Base-by-base conservation (phyloP, 306 rosid genomes). In the Rosa lucieae region DNA sequence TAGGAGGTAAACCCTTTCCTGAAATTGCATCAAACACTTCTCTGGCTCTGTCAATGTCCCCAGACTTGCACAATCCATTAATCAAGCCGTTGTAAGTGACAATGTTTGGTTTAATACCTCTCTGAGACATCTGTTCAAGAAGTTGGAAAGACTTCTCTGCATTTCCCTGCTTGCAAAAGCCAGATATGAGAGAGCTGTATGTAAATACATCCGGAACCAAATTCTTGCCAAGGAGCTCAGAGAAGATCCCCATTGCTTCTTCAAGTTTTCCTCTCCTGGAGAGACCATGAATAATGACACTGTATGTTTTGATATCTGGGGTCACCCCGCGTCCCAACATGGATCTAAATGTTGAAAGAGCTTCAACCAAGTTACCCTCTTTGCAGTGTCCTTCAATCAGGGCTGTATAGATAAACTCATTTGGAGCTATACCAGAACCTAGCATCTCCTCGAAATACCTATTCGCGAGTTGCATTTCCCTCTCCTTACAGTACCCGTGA, bases 11-110 rank as follows among this genome's bases (percentile, higher is more conserved):
- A 76, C 82, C 86, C 63, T 83, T 88, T 74, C 53, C 78, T 32
- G 69, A n/a, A 72, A 88, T 83, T 63, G 78, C 84, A 66, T 83
- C 72, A 76, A 85, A 83, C 23, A 81, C 21, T 67, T 79, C 81
- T 70, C 72, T 81, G 40, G 89, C 89, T 66, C 74, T 83, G 70
- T 69, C 84, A 53, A 83, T 61, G 61, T 83, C 84, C 51, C 89
- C 91, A 29, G 73, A 70, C 81, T 85, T 88, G 81, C 89, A 85
- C 62, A 85, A 59, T 55, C 89, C 91, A 65, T 85, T 72, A 58
- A 88, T 85, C 84, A 88, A 65, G 75, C 74, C 56, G 5, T 88
- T 85, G 58, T 77, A 79, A 53, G 85, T 77, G 32, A 83, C 86
- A 66, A 85, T 79, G 73, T 81, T 83, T 14, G 91, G 91, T 53